phyloP scores from a whole-genome alignment of 2,329 filamentous ascomycete genomes.

The Macroventuria anomochaeta region DNA sequence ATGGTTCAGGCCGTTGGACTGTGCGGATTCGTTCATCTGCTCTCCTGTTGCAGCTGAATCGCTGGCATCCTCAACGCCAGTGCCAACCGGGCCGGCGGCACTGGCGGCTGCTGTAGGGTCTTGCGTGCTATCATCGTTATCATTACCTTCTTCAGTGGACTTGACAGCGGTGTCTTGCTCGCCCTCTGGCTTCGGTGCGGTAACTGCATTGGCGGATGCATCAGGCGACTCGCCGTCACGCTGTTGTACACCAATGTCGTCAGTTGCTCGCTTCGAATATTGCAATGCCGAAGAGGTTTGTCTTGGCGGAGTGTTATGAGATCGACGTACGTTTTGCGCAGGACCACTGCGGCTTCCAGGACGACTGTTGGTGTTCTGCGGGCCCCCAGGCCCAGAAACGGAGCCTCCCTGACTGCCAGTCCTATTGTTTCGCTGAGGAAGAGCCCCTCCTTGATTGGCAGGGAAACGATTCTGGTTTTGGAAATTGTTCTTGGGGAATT shows the following conservation, averaged over 20 bases:
- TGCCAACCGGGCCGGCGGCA: slow-evolving; percentile 6
- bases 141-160: slow-evolving; percentile 42
- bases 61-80: slow-evolving; percentile 18
- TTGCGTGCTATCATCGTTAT: slow-evolving; percentile 12
- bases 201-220: slow-evolving; percentile 40
- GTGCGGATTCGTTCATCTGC: slow-evolving; percentile 19
- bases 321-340: slow-evolving; percentile 44
- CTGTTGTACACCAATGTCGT: slow-evolving; percentile 32
- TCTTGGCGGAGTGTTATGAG: slow-evolving; percentile 28
- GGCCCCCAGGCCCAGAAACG: slow-evolving; percentile 34
- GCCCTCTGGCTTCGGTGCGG: slow-evolving; percentile 41
- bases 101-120: slow-evolving; percentile 14
- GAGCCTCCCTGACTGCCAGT: slow-evolving; percentile 50
- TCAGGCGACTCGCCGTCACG: slow-evolving; percentile 42
- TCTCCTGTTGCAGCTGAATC: slow-evolving; percentile 27
- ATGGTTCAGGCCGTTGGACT: slow-evolving; percentile 35
- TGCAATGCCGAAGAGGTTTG: slow-evolving; percentile 8
- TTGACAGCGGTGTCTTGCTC: slow-evolving; percentile 32
- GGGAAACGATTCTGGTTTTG: slow-evolving; percentile 79
- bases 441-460: slow-evolving; percentile 67
- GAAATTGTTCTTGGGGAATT: slow-evolving; percentile 67
- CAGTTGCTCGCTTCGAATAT: slow-evolving; percentile 28
- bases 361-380: slow-evolving; percentile 34
- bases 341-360: slow-evolving; percentile 41
- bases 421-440: slow-evolving; percentile 49